Evolutionary conservation across 768 basidiomycete genomes (phyloP).

Genomic region (Trametes sanguinea): DNA sequence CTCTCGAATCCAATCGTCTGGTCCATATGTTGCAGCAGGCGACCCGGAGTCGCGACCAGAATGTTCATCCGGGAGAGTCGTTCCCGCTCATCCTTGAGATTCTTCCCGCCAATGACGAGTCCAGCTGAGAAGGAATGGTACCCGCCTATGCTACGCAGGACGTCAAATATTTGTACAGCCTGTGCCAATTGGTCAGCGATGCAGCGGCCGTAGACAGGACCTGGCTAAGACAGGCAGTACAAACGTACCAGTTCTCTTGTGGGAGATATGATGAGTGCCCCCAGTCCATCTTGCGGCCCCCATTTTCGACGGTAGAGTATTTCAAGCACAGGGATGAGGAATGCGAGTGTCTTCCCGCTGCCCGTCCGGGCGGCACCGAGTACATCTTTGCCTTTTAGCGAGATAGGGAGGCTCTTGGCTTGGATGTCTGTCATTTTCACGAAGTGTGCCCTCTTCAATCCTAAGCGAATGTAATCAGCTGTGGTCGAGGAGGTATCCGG

Average conservation of each 20-base stretch:
- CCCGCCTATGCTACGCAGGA: constrained; percentile 89
- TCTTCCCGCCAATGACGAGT: constrained; percentile 95
- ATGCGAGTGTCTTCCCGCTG: constrained; percentile 75
- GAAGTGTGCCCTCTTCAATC: constrained; percentile 86
- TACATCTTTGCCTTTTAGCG: constrained; percentile 64
- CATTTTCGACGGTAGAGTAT: constrained; percentile 64
- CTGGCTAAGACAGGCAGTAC: too few species aligned
- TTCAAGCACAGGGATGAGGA: constrained; percentile 68
- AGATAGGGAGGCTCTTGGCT: constrained; percentile 55
- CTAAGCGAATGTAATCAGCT: constrained; percentile 38
- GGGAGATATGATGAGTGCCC: constrained; percentile 91
- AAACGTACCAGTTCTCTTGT: constrained; percentile 75
- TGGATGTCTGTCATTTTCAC: constrained; percentile 86
- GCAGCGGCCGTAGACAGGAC: too few species aligned
- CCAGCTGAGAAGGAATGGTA: constrained; percentile 93
- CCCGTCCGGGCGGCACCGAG: constrained; percentile 72
- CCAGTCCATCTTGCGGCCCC: constrained; percentile 75
- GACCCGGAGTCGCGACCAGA: constrained; percentile 95
- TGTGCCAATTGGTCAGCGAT: constrained; percentile 31
- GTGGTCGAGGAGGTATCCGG: neutral
- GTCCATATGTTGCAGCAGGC: constrained; percentile 96
- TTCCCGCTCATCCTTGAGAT: constrained; percentile 88
- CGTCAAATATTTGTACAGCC: constrained; percentile 99
- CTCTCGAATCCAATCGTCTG: constrained; percentile 95
- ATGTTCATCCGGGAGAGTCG: constrained; percentile 94